Base-by-base conservation (phyloP, 2,329 filamentous ascomycete species). In the Dactylella cylindrospora region DNA sequence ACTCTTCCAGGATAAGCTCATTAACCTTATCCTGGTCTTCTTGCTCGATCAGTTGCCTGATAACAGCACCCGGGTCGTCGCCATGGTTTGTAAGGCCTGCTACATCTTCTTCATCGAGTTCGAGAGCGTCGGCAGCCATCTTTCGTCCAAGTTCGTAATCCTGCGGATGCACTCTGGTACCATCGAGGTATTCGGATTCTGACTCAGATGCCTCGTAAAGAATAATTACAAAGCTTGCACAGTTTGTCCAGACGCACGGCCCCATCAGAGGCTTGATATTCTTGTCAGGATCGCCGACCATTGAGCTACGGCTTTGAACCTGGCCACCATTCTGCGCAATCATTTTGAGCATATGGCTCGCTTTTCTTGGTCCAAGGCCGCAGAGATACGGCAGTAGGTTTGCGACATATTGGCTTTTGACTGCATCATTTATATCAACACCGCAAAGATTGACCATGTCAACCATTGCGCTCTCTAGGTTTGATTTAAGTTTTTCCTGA, bases 381-480 rank as follows among this genome's bases (percentile, higher is more conserved):
- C 88, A 88, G 17, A 98, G 82, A 68, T 90, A 98, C 3, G 90
- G 90, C 29, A 98, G 78, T 1, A 98, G 79, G 66, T 91, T 93
- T 10, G 90, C 89, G 6, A 87, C 86, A 69, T 93, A 89, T 72
- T 96, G 88, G 33, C 79, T 79, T 13, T 66, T 62, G 52, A 95
- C 84, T 10, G 90, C 90, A 67, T 96, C 90, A 69, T 96, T 95
- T 70, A 98, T 86, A 69, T 97, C 88, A 29, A 98, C 88, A 70
- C 93, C 93, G 38, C 90, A 90, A 35, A 98, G 82, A 72, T 98
- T 98, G 68, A 98, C 93, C 80, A 95, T 95, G 71, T 98, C 93
- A 8, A 98, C 91, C 83, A 98, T 88, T 36, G 91, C 89, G n/a
- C 88, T 94, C 70, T 98, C 93, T 12, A 98, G 79, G 61, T 89